Evolutionary conservation across 805 yeast species (phyloP), one percentile per base, ranked within the genome.

Genomic region (Candida namnaoensis): DNA sequence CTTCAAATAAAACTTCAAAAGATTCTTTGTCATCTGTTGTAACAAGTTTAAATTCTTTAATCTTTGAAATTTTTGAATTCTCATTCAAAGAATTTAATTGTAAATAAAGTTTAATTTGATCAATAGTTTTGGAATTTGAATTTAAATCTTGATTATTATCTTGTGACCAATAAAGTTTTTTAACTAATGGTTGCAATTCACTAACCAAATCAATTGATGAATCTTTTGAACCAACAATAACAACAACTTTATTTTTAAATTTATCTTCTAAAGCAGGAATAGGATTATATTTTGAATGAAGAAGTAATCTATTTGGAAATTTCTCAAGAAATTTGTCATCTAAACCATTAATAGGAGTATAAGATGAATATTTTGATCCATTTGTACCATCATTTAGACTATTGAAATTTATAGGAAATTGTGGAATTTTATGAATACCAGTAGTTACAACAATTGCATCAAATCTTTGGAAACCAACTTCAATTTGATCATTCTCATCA

Each of bases 351-450:
- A n/a, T n/a, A n/a, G n/a, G n/a, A n/a, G n/a, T n/a, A n/a, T n/a
- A n/a, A n/a, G n/a, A n/a, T n/a, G n/a, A n/a, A n/a, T n/a, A n/a
- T n/a, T n/a, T n/a, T n/a, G n/a, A n/a, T n/a, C n/a, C n/a, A n/a
- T n/a, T n/a, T n/a, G n/a, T n/a, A n/a, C n/a, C n/a, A n/a, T 84
- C 85, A 8, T 55, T 52, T 34, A 68, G 61, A n/a, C n/a, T n/a
- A n/a, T n/a, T n/a, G n/a, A n/a, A n/a, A 9, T 64, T 53, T 1
- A n/a, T n/a, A n/a, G 88, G 87, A 35, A 72, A 53, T 43, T 53
- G 62, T 3, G 88, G 88, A 12, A 71, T 61, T 32, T 76, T 64
- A 54, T 69, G 78, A 50, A 74, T 76, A 6, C 88, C 88, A 8
- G 71, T 57, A 4, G 83, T 77, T 10, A 78, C 58, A 5, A 75